phyloP scores from a whole-genome alignment of 2,329 filamentous ascomycete species.

The Talaromyces rugulosus region DNA sequence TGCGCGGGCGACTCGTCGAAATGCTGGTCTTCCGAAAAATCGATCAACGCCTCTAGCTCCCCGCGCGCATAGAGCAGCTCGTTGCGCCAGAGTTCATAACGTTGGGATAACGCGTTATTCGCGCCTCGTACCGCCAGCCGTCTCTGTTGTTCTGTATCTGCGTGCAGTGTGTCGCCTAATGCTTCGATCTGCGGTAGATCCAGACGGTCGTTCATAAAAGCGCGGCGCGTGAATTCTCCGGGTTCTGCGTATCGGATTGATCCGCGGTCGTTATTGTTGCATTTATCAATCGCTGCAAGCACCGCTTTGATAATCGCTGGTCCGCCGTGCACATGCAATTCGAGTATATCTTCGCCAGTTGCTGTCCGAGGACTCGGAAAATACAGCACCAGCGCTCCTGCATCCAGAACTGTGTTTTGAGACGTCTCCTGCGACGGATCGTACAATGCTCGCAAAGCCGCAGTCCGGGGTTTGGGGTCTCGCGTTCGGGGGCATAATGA shows the following conservation, averaged over 20 bases:
- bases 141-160: constrained; percentile 87
- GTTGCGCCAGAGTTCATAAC: constrained; percentile 79
- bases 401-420: constrained; percentile 58
- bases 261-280: constrained; percentile 12
- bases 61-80: constrained; percentile 75
- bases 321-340: constrained; percentile 92
- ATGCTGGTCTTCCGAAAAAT: constrained; percentile 96
- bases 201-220: constrained; percentile 81
- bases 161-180: constrained; percentile 56
- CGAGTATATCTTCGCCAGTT: constrained; percentile 88
- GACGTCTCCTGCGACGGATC: constrained; percentile 46
- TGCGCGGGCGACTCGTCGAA: constrained; percentile 81
- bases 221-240: constrained; percentile 89
- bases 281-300: constrained; percentile 65
- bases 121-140: constrained; percentile 77
- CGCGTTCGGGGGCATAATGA: constrained; percentile 54
- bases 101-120: constrained; percentile 63
- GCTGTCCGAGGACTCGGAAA: constrained; percentile 78
- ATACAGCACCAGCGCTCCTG: constrained; percentile 73
- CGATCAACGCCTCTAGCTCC: constrained; percentile 91
- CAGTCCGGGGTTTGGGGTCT: constrained; percentile 58
- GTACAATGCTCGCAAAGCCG: constrained; percentile 70
- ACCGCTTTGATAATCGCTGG: constrained; percentile 84
- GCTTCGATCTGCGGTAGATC: constrained; percentile 79
- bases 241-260: constrained; percentile 82